Evolutionary conservation across 2,329 filamentous ascomycete genomes (phyloP).

Genomic region (Colletotrichum sublineola): DNA sequence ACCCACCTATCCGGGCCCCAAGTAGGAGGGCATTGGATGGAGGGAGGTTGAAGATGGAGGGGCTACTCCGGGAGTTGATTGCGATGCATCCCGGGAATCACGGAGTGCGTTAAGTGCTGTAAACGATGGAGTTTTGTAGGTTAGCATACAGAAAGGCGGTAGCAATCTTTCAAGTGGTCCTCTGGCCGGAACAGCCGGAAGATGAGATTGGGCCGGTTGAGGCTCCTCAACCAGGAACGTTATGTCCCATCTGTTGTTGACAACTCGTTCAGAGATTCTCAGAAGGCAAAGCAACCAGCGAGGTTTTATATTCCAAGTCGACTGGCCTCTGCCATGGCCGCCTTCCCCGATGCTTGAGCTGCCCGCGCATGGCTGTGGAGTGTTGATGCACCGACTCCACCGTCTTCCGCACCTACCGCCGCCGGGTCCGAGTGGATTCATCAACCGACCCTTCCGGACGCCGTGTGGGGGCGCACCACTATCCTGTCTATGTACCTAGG

Average conservation of each 20-base stretch:
- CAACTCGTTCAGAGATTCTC: not conserved
- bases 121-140: not conserved
- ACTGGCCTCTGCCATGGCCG: not conserved
- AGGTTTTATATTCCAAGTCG: too few species aligned
- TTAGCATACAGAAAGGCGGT: not conserved
- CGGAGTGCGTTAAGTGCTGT: too few species aligned
- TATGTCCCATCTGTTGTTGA: not conserved
- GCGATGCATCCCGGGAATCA: not conserved
- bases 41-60: not conserved
- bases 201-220: not conserved
- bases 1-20: conserved; percentile 20
- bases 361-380: not conserved
- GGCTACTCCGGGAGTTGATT: not conserved
- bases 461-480: not conserved
- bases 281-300: not conserved
- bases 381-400: not conserved
- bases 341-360: not conserved
- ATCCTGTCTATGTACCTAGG: not conserved
- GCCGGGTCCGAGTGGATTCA: not conserved
- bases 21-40: not conserved
- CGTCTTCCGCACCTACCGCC: not conserved
- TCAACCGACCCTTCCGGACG: not conserved
- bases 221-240: not conserved
- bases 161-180: not conserved
- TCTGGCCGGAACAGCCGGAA: not conserved